Evolutionary conservation across 352 stramenopile species (phyloP).

Genomic region (Phytophthora lateralis): DNA sequence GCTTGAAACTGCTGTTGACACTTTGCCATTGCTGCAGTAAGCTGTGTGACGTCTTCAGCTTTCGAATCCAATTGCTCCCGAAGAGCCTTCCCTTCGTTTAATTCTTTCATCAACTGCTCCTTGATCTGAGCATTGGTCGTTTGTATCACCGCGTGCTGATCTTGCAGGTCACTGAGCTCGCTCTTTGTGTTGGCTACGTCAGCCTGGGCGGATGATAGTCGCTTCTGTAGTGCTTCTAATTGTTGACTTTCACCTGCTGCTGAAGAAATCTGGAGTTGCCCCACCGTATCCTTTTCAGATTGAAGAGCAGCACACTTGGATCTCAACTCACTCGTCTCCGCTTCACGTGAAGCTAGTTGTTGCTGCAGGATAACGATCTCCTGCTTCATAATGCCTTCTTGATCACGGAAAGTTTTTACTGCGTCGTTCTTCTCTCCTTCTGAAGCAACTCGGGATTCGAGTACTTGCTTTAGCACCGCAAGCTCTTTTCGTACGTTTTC

Average conservation of each 20-base stretch:
- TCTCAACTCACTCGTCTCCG: slow-evolving; percentile 16
- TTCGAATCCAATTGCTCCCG: slow-evolving; percentile 43
- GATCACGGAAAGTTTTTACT: slow-evolving; percentile 11
- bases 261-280: not conserved
- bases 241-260: slow-evolving; percentile 6
- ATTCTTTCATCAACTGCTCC: slow-evolving; percentile 59
- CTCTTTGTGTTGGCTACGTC: slow-evolving; percentile 28
- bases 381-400: slow-evolving; percentile 23
- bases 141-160: slow-evolving; percentile 38
- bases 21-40: slow-evolving; percentile 6
- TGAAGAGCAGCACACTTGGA: slow-evolving; percentile 17
- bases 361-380: slow-evolving; percentile 23
- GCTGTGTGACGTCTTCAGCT: slow-evolving; percentile 9
- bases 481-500: slow-evolving; percentile 25
- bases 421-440: slow-evolving; percentile 14
- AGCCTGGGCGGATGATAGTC: slow-evolving; percentile 11
- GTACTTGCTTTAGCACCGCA: slow-evolving; percentile 7
- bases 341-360: slow-evolving; percentile 16
- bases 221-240: slow-evolving; percentile 19
- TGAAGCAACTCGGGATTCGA: slow-evolving; percentile 4
- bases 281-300: slow-evolving; percentile 2
- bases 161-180: slow-evolving; percentile 45
- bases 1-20: too few relatives aligned
- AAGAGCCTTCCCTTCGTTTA: slow-evolving; percentile 48
- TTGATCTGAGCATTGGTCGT: slow-evolving; percentile 61